Conservation (phyloP, 768 basidiomycete species). For the Podaxis sp. region DNA sequence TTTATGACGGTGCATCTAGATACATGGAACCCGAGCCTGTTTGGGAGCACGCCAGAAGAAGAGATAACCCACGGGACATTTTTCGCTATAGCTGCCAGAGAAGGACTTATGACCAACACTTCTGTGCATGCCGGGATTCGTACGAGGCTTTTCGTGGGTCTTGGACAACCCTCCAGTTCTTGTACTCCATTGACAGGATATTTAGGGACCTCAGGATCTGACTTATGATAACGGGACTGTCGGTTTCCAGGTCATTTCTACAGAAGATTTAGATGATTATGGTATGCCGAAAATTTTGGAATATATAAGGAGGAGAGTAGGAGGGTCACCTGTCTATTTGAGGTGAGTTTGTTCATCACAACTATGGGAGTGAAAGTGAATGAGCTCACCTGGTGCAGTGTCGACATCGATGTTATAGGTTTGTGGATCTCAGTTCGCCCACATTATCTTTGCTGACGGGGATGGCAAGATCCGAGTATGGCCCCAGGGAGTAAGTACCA, state of each 20-base stretch:
- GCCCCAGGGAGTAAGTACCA: conserved; percentile 2
- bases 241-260: conserved; percentile 82
- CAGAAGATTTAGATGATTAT: conserved; percentile 81
- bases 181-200: background rate
- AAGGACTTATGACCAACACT: conserved; percentile 66
- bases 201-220: conserved; percentile 4
- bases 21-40: conserved; percentile 75
- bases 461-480: conserved; percentile 1
- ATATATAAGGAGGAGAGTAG: conserved; percentile 78
- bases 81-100: conserved; percentile 86
- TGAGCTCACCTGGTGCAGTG: conserved; percentile 31
- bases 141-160: conserved; percentile 58
- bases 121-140: conserved; percentile 73
- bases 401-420: conserved; percentile 5
- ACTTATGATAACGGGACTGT: conserved; percentile 67
- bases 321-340: conserved; percentile 72
- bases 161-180: background rate
- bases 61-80: conserved; percentile 88
- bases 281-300: conserved; percentile 63
- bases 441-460: background rate
- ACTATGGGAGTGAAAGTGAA: conserved; percentile 28
- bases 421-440: background rate
- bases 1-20: conserved; percentile 33
- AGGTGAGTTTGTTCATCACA: background rate
- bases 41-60: conserved; percentile 70